Evolutionary conservation across 1,139 yeast genomes (phyloP), one percentile per base, ranked within the genome.

Genomic region (Eremothecium cymbalariae): DNA sequence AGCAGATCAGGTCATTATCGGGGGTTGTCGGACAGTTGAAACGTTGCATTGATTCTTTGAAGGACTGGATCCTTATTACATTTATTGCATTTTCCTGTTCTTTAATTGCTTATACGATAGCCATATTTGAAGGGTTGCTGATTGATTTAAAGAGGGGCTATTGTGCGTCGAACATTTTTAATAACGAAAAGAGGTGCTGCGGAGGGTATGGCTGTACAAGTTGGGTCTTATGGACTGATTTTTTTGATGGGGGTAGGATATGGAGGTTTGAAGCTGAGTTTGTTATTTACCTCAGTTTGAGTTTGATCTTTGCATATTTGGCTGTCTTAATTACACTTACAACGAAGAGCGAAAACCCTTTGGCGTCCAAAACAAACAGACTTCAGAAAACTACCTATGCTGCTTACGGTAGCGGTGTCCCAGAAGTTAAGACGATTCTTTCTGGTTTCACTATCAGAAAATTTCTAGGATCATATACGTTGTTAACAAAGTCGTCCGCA

Each of bases 341-440:
- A 8, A 72, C 77, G 0, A 70, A 65, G 41, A 67, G 67, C 4
- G 58, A 64, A 25, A 54, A 53, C 28, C 62, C 62, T 5, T 33
- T 49, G 12, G 32, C 41, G 15, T 25, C 32, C 3, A 16, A 25
- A 5, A 31, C 39, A 13, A 29, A 31, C 12, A 16, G 18, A 20
- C 11, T 17, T 7, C 49, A 55, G 18, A 53, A 63, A 32, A 56
- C 59, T 3, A 63, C 72, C 50, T 74, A 73, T 46, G 65, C 77
- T 2, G 79, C 77, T 0, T 66, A 68, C 24, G 80, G 81, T 1
- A 70, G 77, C n/a, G 81, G 81, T 3, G 80, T 74, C 1, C 78
- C 80, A 1, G 80, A 74, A 52, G 79, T 74, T 14, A 60, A 61
- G 42, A 72, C 77, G 0, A 72, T 72, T 18, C 54, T 72, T 17